Conservation (phyloP, 2,329 filamentous ascomycete genomes). For the Alternaria metachromatica region DNA sequence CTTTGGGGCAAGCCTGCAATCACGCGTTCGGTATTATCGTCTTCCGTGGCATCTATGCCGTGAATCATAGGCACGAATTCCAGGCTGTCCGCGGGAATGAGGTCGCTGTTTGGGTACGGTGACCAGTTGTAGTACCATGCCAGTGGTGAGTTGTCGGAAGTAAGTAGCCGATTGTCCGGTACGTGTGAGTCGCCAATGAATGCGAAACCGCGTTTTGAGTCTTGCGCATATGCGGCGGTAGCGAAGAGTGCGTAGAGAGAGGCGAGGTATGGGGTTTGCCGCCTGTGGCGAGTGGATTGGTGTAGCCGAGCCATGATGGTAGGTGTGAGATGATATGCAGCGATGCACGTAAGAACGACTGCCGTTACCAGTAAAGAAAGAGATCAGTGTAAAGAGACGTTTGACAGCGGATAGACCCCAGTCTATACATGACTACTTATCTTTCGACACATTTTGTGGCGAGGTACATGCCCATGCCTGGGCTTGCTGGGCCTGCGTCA, state of each 20-base stretch:
- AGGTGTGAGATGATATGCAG: not conserved
- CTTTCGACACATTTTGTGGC: constrained; percentile 21
- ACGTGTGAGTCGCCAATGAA: constrained; percentile 66
- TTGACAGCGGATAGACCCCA: constrained; percentile 3
- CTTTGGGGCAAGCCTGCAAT: constrained; percentile 64
- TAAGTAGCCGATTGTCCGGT: constrained; percentile 69
- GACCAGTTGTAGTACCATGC: constrained; percentile 89
- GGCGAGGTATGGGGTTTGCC: not conserved
- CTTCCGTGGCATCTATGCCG: constrained; percentile 58
- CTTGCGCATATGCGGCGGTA: constrained; percentile 29
- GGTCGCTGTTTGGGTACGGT: constrained; percentile 61
- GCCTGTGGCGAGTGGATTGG: constrained; percentile 1
- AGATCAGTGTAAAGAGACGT: not conserved
- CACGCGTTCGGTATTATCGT: constrained; percentile 62
- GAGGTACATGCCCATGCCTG: constrained; percentile 27
- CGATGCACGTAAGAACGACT: not conserved
- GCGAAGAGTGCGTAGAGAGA: constrained; percentile 16
- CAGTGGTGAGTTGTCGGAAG: constrained; percentile 66
- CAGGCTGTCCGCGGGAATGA: constrained; percentile 57
- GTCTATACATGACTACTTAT: constrained; percentile 19
- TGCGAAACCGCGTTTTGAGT: constrained; percentile 74
- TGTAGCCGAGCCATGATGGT: constrained; percentile 1
- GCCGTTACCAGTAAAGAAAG: not conserved
- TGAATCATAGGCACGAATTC: constrained; percentile 85
- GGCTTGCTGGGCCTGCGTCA: constrained; percentile 41